Conservation (phyloP, 1,284 basidiomycete genomes). For the Cronartium ribicola region DNA sequence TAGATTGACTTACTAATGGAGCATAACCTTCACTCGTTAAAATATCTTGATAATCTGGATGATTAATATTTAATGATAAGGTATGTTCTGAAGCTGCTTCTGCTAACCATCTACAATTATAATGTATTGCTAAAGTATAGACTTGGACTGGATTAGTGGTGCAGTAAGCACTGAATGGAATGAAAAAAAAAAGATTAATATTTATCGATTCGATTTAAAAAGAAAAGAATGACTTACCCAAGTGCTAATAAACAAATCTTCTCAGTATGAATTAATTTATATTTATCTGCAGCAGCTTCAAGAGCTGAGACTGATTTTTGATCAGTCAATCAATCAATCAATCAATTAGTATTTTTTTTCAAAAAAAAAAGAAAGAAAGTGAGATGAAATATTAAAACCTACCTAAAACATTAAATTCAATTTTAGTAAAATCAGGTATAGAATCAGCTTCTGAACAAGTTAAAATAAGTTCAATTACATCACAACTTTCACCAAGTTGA, state of each 20-base stretch:
- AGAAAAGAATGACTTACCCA: constrained; percentile 5
- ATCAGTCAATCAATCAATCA: too few species aligned
- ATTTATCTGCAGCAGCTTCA: constrained; percentile 33
- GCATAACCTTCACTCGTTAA: constrained; percentile 24
- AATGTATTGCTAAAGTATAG: constrained; percentile 30
- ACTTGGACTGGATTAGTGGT: constrained; percentile 26
- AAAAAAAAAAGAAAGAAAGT: neutral
- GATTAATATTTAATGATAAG: constrained; percentile 19
- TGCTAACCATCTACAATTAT: constrained; percentile 29
- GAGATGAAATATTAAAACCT: too few species aligned
- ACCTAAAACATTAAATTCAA: constrained; percentile 22
- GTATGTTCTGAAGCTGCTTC: constrained; percentile 25
- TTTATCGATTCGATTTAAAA: neutral
- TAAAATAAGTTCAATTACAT: constrained; percentile 30
- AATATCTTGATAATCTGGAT: constrained; percentile 30
- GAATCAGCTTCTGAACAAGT: constrained; percentile 26
- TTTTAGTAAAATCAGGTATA: constrained; percentile 21
- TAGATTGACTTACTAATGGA: constrained; percentile 13
- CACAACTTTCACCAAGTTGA: constrained; percentile 17
- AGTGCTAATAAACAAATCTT: constrained; percentile 34
- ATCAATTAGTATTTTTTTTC: too few species aligned
- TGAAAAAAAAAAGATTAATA: neutral
- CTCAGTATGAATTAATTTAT: constrained; percentile 17
- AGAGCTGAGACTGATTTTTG: constrained; percentile 14
- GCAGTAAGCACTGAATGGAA: constrained; percentile 18